Evolutionary conservation across 2,329 filamentous ascomycete species (phyloP).

Genomic region (Pseudocercospora cruenta): DNA sequence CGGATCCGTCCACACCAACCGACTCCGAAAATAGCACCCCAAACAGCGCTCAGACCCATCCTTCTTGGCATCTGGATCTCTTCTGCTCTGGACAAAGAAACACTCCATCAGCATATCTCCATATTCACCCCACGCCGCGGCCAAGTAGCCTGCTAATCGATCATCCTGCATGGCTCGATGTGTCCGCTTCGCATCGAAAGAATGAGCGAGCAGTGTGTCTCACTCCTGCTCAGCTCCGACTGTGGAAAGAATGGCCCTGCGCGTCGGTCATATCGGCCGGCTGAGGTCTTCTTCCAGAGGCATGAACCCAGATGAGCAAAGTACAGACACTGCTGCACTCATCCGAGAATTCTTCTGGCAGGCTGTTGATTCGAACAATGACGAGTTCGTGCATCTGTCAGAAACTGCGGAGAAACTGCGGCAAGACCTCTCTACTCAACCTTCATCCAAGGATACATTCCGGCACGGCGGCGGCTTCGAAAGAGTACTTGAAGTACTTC

Average conservation of each 20-base stretch:
- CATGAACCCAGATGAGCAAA: conserved; percentile 33
- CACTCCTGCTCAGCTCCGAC: conserved; percentile 18
- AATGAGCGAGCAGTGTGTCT: conserved; percentile 25
- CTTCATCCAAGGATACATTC: conserved; percentile 35
- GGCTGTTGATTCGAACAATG: conserved; percentile 22
- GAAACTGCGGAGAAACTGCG: conserved; percentile 27
- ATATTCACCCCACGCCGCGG: neutral
- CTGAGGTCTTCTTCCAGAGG: conserved; percentile 34
- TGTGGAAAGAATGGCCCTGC: conserved; percentile 32
- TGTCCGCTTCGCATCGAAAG: conserved; percentile 18
- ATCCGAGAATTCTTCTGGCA: conserved; percentile 27
- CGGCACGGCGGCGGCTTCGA: conserved; percentile 38
- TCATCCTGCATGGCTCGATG: conserved; percentile 18
- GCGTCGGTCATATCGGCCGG: conserved; percentile 28
- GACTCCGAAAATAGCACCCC: neutral
- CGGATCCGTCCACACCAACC: neutral
- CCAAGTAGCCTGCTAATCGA: conserved; percentile 5
- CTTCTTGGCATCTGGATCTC: neutral
- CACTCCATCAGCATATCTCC: conserved; percentile 3
- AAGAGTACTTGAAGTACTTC: conserved; percentile 28
- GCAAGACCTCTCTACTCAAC: conserved; percentile 24
- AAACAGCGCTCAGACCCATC: neutral
- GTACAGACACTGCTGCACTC: conserved; percentile 30
- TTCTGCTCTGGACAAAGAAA: neutral
- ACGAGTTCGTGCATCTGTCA: conserved; percentile 22